Percentiles rank a stretch among this genome's conserved stretches.
phyloP scores from a whole-genome alignment of 2,329 filamentous ascomycete species.

The Hirsutella thompsonii region DNA sequence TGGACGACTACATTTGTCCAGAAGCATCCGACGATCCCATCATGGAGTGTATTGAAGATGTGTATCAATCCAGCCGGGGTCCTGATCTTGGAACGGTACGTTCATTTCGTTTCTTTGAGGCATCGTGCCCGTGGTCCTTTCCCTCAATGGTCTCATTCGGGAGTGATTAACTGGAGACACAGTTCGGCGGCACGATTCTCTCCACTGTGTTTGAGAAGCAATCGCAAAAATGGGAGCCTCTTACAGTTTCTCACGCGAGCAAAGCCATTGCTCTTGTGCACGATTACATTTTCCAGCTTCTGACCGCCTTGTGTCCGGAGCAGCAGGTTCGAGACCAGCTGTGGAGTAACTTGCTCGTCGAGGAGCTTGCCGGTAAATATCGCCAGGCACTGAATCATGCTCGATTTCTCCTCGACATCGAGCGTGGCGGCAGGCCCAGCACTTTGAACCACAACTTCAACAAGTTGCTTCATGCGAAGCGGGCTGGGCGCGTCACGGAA shows the following conservation, averaged over 20 bases:
- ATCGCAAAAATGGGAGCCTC: conserved; percentile 35
- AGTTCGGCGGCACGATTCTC: conserved; percentile 28
- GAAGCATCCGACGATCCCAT: not conserved
- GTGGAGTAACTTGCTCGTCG: conserved; percentile 26
- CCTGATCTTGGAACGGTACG: conserved; percentile 5
- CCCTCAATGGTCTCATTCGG: not conserved
- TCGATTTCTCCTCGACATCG: conserved; percentile 37
- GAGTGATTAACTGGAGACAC: not conserved
- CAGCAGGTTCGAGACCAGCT: conserved; percentile 26
- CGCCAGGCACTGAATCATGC: conserved; percentile 32
- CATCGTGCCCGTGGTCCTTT: not conserved
- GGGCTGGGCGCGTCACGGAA: conserved; percentile 4
- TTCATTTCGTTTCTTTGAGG: no score
- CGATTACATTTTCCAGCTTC: conserved; percentile 30
- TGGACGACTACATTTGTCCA: not conserved
- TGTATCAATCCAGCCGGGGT: conserved; percentile 3
- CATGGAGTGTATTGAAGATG: conserved; percentile 12
- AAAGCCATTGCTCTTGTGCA: conserved; percentile 39
- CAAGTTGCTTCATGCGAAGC: conserved; percentile 17
- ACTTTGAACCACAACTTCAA: conserved; percentile 43
- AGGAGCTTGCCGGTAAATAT: conserved; percentile 33
- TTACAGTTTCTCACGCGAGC: conserved; percentile 36
- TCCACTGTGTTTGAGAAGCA: conserved; percentile 37
- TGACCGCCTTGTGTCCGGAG: conserved; percentile 31
- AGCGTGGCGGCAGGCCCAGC: conserved; percentile 28